Evolutionary conservation across 1,284 basidiomycete genomes (phyloP).

Genomic region (Lignosus rhinocerotis): DNA sequence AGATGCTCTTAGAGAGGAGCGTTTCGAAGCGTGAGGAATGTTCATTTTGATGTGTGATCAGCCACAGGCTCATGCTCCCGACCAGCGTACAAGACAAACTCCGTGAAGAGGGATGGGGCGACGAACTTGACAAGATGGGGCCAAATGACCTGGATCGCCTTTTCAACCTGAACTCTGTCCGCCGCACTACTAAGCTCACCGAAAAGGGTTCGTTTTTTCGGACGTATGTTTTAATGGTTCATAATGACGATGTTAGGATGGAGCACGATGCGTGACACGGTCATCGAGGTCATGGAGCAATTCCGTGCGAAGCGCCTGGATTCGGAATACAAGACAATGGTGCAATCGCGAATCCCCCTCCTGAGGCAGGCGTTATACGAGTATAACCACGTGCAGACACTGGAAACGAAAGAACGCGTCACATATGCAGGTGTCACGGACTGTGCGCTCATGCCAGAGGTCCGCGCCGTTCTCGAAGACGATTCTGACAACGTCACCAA

Average conservation of each 20-base stretch:
- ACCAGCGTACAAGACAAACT: constrained; percentile 1
- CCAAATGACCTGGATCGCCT: too few relatives aligned
- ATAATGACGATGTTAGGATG: neutral
- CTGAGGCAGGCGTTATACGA: neutral
- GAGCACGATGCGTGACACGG: neutral
- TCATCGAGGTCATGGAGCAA: neutral
- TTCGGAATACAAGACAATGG: neutral
- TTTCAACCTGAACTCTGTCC: neutral
- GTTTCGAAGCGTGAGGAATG: neutral
- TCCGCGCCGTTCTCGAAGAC: neutral
- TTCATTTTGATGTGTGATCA: neutral
- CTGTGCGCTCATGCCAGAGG: neutral
- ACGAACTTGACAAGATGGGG: neutral
- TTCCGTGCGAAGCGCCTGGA: neutral
- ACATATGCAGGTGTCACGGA: neutral
- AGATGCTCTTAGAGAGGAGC: neutral
- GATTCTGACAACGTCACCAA: neutral
- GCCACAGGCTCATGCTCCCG: neutral
- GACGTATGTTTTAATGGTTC: neutral
- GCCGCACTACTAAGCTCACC: neutral
- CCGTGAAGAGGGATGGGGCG: constrained; percentile 7
- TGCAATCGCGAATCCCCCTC: neutral
- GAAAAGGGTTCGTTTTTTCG: neutral
- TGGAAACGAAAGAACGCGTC: neutral
- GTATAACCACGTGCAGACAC: neutral